Percentiles rank a stretch among this genome's conserved stretches.
Conservation (phyloP, 2,329 filamentous ascomycete genomes). For the Tolypocladium tropicale region DNA sequence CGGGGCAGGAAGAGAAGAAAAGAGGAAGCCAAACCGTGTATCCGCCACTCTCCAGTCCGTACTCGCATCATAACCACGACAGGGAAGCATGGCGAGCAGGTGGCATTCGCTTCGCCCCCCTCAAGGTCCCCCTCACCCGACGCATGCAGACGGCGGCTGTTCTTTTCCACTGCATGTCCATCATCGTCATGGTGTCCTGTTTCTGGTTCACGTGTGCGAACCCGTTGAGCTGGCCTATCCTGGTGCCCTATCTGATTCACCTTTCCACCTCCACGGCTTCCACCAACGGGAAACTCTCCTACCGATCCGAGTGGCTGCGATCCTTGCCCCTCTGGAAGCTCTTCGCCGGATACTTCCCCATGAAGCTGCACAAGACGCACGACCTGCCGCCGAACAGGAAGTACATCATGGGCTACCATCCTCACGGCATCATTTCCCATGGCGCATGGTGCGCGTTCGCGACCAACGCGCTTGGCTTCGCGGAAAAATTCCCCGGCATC, state of each 20-base stretch:
- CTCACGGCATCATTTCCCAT: constrained; percentile 93
- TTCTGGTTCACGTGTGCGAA: constrained; percentile 92
- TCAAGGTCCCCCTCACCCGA: constrained; percentile 60
- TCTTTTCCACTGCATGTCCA: constrained; percentile 60
- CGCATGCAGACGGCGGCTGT: constrained; percentile 72
- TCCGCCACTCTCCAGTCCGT: constrained; percentile 14
- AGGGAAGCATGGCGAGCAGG: constrained; percentile 25
- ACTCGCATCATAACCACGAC: constrained; percentile 11
- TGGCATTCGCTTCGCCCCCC: constrained; percentile 74
- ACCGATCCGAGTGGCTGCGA: constrained; percentile 66
- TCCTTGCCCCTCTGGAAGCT: constrained; percentile 71
- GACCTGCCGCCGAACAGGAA: constrained; percentile 71
- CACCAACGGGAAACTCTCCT: constrained; percentile 62
- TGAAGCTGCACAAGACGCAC: constrained; percentile 74
- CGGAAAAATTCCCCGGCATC: constrained; percentile 83
- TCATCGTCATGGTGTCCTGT: constrained; percentile 58
- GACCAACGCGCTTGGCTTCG: constrained; percentile 82
- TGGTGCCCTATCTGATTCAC: constrained; percentile 71
- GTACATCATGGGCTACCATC: constrained; percentile 96
- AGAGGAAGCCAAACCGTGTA: constrained; percentile 11
- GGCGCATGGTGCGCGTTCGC: constrained; percentile 90
- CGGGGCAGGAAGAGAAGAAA: background rate
- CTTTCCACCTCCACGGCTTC: constrained; percentile 70
- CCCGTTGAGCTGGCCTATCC: constrained; percentile 78
- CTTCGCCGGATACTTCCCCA: constrained; percentile 89